phyloP scores from a whole-genome alignment of 108 stramenopile species.

The Skeletonema menzelii region DNA sequence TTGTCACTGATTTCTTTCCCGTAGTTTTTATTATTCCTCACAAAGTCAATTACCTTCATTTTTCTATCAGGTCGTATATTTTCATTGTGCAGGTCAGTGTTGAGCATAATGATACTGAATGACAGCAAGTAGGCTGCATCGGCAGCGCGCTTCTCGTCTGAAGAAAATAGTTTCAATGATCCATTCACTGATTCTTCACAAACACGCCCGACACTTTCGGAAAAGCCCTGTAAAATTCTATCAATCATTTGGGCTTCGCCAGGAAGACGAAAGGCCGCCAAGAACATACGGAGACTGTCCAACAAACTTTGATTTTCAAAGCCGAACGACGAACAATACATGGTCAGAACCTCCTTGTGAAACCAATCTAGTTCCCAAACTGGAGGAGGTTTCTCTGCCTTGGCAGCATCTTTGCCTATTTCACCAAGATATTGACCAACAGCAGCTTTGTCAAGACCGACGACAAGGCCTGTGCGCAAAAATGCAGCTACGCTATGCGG shows the following conservation, averaged over 20 bases:
- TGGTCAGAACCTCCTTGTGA: slow-evolving; percentile 83
- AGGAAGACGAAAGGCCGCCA: slow-evolving; percentile 93
- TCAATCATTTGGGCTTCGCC: slow-evolving; percentile 94
- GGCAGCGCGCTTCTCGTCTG: slow-evolving; percentile 81
- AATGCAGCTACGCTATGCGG: slow-evolving; percentile 84
- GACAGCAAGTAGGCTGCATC: slow-evolving; percentile 94
- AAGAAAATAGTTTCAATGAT: slow-evolving; percentile 65
- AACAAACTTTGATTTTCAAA: slow-evolving; percentile 85
- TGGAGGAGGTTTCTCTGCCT: slow-evolving; percentile 61
- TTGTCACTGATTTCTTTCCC: slow-evolving; percentile 90
- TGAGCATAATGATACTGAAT: slow-evolving; percentile 98
- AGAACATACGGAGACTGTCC: slow-evolving; percentile 90
- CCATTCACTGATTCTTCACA: slow-evolving; percentile 79
- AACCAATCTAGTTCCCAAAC: slow-evolving; percentile 83
- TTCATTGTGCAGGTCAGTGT: slow-evolving; percentile 97
- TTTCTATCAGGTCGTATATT: slow-evolving; percentile 93
- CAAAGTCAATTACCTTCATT: slow-evolving; percentile 90
- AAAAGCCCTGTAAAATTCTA: slow-evolving; percentile 88
- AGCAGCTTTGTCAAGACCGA: slow-evolving; percentile 85
- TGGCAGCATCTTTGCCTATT: slow-evolving; percentile 63
- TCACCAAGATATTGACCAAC: slow-evolving; percentile 93
- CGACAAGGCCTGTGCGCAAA: slow-evolving; percentile 85
- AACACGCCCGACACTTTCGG: slow-evolving; percentile 72
- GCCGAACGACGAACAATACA: slow-evolving; percentile 80
- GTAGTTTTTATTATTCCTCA: slow-evolving; percentile 92